phyloP scores from a whole-genome alignment of 2,329 filamentous ascomycete species.

The Monosporascus sp. region DNA sequence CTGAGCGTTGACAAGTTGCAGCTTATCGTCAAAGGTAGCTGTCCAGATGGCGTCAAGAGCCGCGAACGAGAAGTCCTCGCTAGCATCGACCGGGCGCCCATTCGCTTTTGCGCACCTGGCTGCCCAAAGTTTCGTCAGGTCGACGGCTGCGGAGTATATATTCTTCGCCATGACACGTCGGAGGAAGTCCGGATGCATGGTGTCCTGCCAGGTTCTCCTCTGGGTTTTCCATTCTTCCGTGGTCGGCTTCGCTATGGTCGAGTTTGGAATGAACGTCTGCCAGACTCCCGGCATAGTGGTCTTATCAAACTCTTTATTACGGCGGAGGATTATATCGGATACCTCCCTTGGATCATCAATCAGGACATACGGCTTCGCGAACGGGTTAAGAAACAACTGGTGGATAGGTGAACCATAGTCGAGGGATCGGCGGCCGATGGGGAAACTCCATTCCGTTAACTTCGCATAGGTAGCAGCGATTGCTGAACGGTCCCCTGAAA shows the following conservation, averaged over 20 bases:
- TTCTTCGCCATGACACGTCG: slow-evolving; percentile 5
- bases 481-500: slow-evolving; percentile 10
- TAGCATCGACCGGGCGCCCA: slow-evolving; percentile 2
- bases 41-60: slow-evolving; percentile 15
- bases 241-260: slow-evolving; percentile 7
- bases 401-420: slow-evolving; percentile 7
- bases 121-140: slow-evolving; percentile 10
- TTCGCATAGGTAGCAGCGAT: slow-evolving; percentile 4
- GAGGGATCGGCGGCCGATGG: slow-evolving; percentile 5
- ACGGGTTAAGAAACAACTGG: slow-evolving; percentile 8
- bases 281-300: slow-evolving; percentile 1
- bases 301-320: slow-evolving; percentile 13
- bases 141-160: slow-evolving; percentile 7
- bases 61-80: slow-evolving; percentile 10
- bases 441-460: slow-evolving; percentile 1
- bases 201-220: slow-evolving; percentile 9
- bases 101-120: slow-evolving; percentile 1
- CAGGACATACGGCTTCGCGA: slow-evolving; percentile 7
- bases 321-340: slow-evolving; percentile 7
- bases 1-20: slow-evolving; percentile 8
- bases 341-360: slow-evolving; percentile 12
- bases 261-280: slow-evolving; percentile 5
- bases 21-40: slow-evolving; percentile 6
- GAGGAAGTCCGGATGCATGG: slow-evolving; percentile 15
- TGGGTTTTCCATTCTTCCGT: slow-evolving; percentile 8